Percentiles rank a stretch among this genome's conserved stretches.
Evolutionary conservation across 805 yeast species (phyloP).

Genomic region (Spathaspora sp.): DNA sequence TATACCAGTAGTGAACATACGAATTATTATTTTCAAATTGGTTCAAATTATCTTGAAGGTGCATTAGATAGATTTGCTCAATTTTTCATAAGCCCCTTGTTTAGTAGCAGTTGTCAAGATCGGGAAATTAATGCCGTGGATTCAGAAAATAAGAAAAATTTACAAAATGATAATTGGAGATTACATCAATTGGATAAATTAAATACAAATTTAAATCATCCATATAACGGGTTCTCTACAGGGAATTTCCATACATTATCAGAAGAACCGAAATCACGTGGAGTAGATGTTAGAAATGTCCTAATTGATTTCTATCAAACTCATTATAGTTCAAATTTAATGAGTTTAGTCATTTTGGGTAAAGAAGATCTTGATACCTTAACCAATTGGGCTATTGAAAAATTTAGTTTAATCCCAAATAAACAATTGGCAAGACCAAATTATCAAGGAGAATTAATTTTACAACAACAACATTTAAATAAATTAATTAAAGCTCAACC

Average conservation of each 20-base stretch:
- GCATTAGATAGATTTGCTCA: conserved; percentile 92
- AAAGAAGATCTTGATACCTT: conserved; percentile 72
- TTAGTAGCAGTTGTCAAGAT: conserved; percentile 70
- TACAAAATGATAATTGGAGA: conserved; percentile 89
- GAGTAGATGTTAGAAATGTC: conserved; percentile 76
- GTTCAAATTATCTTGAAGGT: conserved; percentile 71
- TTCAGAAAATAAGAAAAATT: conserved; percentile 90
- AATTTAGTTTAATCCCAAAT: conserved; percentile 63
- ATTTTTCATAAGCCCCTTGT: conserved; percentile 84
- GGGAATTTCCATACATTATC: conserved; percentile 80
- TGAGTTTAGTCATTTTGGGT: conserved; percentile 84
- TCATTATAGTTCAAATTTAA: conserved; percentile 80
- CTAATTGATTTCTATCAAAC: conserved; percentile 68
- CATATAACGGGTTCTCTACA: conserved; percentile 83
- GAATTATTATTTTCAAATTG: conserved; percentile 85
- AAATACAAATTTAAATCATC: conserved; percentile 70
- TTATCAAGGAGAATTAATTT: conserved; percentile 45
- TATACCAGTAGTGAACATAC: conserved; percentile 87
- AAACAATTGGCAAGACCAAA: conserved; percentile 40
- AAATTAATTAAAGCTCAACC: conserved; percentile 68
- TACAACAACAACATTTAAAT: conserved; percentile 45
- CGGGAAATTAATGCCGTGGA: conserved; percentile 94
- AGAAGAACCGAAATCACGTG: conserved; percentile 53
- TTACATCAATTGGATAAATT: conserved; percentile 79
- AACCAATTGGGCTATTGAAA: conserved; percentile 64